phyloP scores from a whole-genome alignment of 73 alveolate species.

The Paramecium primaurelia region DNA sequence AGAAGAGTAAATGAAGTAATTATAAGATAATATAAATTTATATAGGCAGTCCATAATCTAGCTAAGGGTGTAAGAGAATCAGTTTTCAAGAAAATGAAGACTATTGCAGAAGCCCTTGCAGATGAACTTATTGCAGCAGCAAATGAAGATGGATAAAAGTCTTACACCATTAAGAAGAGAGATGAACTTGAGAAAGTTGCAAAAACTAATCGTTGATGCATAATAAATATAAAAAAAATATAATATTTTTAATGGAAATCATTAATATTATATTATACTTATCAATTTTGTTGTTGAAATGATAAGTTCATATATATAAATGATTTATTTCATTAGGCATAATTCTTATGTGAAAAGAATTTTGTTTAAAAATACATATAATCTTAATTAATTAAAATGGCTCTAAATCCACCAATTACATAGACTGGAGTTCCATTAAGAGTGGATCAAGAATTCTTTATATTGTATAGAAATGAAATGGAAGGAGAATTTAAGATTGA shows the following conservation, averaged over 20 bases:
- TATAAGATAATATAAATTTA: neutral
- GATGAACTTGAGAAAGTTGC: constrained; percentile 98
- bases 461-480: constrained; percentile 84
- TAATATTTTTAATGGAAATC: neutral
- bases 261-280: too few species aligned
- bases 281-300: too few species aligned
- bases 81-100: constrained; percentile 96
- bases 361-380: neutral
- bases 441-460: constrained; percentile 89
- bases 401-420: constrained; percentile 94
- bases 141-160: constrained; percentile 85
- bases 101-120: constrained; percentile 97
- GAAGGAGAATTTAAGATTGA: constrained; percentile 90
- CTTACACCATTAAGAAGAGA: constrained; percentile 97
- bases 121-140: constrained; percentile 98
- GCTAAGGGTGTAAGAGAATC: constrained; percentile 96
- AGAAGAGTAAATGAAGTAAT: constrained; percentile 94
- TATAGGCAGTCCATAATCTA: constrained; percentile 91
- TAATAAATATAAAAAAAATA: neutral
- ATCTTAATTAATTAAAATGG: constrained; percentile 67
- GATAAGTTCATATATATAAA: too few species aligned
- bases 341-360: neutral
- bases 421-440: constrained; percentile 85
- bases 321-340: neutral
- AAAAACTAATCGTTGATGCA: constrained; percentile 92